Evolutionary conservation across 2,329 filamentous ascomycete genomes (phyloP).

Genomic region (Westerdykella sp.): DNA sequence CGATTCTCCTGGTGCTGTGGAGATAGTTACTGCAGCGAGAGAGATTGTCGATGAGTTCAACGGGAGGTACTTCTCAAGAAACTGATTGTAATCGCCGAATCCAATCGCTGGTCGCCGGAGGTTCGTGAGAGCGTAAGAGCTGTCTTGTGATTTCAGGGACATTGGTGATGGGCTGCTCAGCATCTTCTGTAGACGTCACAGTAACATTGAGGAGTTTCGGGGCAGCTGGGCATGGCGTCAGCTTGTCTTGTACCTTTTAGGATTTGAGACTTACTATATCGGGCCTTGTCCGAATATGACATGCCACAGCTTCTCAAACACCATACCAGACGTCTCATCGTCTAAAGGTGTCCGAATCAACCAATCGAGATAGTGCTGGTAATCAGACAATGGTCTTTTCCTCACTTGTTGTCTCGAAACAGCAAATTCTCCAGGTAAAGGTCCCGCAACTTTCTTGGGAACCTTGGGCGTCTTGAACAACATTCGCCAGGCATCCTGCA

Average conservation of each 20-base stretch:
- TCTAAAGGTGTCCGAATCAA: conserved; percentile 11
- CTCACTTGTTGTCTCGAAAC: conserved; percentile 22
- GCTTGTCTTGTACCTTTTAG: neutral
- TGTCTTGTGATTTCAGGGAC: neutral
- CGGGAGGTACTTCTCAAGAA: conserved; percentile 11
- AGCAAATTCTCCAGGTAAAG: conserved; percentile 38
- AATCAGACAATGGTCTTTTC: conserved; percentile 18
- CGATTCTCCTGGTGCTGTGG: conserved; percentile 40
- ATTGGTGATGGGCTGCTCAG: neutral
- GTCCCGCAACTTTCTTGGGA: conserved; percentile 35
- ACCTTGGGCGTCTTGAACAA: conserved; percentile 1
- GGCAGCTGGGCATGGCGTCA: neutral
- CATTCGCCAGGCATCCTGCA: conserved; percentile 6
- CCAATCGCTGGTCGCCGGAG: too few relatives aligned
- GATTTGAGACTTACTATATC: conserved; percentile 9
- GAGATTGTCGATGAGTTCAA: conserved; percentile 41
- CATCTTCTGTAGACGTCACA: conserved; percentile 1
- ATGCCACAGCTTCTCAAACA: conserved; percentile 16
- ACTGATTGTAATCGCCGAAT: too few relatives aligned
- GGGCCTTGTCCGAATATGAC: conserved; percentile 11
- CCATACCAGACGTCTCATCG: conserved; percentile 10
- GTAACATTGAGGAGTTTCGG: neutral
- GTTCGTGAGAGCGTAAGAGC: neutral
- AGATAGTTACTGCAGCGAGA: conserved; percentile 39
- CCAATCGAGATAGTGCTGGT: conserved; percentile 15